Conservation (phyloP, 495 filamentous ascomycete genomes). For the Penicillium subrubescens region DNA sequence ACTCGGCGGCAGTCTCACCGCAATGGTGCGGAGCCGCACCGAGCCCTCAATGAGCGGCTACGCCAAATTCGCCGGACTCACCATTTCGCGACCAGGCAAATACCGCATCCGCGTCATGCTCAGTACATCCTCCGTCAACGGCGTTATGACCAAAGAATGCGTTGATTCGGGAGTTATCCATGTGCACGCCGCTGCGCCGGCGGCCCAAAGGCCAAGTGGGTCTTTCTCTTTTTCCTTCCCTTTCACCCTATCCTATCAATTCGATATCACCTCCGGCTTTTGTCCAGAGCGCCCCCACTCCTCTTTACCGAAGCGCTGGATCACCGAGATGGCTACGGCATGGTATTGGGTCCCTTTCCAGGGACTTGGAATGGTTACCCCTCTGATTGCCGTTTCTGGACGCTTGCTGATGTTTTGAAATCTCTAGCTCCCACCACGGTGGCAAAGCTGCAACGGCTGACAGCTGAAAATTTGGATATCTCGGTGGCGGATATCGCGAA, state of each 20-base stretch:
- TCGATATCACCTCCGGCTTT: background rate
- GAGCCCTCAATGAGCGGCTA: conserved; percentile 42
- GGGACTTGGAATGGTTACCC: background rate
- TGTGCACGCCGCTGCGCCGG: conserved; percentile 33
- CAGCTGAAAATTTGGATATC: conserved; percentile 42
- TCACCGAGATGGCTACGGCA: background rate
- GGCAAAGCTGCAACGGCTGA: conserved; percentile 32
- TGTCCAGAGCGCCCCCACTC: background rate
- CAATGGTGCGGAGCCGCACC: conserved; percentile 38
- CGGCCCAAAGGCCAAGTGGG: conserved; percentile 40
- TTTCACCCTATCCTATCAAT: background rate
- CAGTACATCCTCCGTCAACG: conserved; percentile 33
- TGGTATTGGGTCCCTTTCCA: background rate
- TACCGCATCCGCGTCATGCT: conserved; percentile 44
- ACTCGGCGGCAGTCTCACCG: conserved; percentile 36
- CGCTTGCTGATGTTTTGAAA: conserved; percentile 17
- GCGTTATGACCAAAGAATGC: conserved; percentile 36
- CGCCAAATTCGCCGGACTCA: conserved; percentile 36
- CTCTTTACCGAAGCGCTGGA: background rate
- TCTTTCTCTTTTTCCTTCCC: conserved; percentile 12
- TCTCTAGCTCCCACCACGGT: conserved; percentile 34
- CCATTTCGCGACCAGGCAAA: conserved; percentile 35
- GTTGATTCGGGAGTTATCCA: conserved; percentile 39
- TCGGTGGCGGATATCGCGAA: conserved; percentile 36
- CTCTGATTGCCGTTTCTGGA: conserved; percentile 9